Base-by-base conservation (phyloP, 371 early-diverging fungal species). In the Mucor saturninus region DNA sequence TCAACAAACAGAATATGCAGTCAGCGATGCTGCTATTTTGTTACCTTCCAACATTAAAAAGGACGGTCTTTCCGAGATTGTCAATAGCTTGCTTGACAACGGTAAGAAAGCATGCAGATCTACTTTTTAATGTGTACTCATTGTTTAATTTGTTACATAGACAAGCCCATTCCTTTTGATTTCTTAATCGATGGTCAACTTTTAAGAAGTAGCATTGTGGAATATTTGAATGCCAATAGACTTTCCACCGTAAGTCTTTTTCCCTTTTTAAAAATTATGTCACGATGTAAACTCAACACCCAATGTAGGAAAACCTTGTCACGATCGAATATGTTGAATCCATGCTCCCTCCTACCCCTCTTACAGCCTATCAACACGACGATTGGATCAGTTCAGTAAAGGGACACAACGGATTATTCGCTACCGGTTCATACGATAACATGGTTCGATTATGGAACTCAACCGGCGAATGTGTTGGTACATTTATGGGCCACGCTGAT, bases 281-380 rank as follows among this genome's bases (percentile, higher is more conserved):
- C 6, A 11, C 39, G 11, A 38, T 38, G 11, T 38, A 38, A 8
- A 42, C n/a, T 2, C 43, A 43, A 43, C 43, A 46, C 21, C n/a
- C 15, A 46, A 2, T 46, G 8, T 66, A 86, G 88, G 97, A 98
- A 87, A 91, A 92, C 59, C 72, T 91, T 5, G 68, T 98, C 54
- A 87, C 85, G n/a, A 76, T 97, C 32, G 95, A 98, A 79, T 96
- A 94, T 82, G 88, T 96, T 39, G 92, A 94, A 73, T 90, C 93
- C 1, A 87, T 91, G 84, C 84, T 91, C 38, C 96, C 96, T 26
- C 98, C 98, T 14, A 83, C 82, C 15, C 86, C 87, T 26, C 63
- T 92, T 30, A 83, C 90, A 14, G 79, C 91, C 8, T 91, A 84
- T 64, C 86, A 93, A 67, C 95, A 94, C 62, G 96, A 96, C 67